Evolutionary conservation across 352 stramenopile species (phyloP).

Genomic region (Aphanomyces astaci): DNA sequence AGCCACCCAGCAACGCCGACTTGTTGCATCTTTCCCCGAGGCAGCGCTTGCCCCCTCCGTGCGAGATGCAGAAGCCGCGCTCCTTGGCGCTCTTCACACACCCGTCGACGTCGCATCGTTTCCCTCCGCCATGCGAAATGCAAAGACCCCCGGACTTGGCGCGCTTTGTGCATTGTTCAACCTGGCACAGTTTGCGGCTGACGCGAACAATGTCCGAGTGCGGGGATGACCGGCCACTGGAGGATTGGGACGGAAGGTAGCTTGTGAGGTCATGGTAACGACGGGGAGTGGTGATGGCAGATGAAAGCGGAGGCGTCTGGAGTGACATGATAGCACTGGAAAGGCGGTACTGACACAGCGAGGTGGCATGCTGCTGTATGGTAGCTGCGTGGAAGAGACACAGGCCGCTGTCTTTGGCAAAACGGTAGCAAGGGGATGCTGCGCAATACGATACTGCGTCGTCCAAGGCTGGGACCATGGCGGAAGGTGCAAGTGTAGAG

Average conservation of each 20-base stretch:
- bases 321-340: too few relatives aligned
- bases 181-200: slow-evolving; percentile 39
- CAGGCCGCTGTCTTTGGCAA: slow-evolving; percentile 5
- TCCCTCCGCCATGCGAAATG: slow-evolving; percentile 72
- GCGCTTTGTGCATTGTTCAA: slow-evolving; percentile 58
- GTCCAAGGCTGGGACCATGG: background rate
- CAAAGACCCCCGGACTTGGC: slow-evolving; percentile 75
- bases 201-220: background rate
- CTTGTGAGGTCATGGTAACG: background rate
- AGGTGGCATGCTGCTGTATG: background rate
- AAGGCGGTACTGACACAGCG: background rate
- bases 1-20: slow-evolving; percentile 69
- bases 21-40: slow-evolving; percentile 65
- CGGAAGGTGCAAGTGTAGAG: background rate
- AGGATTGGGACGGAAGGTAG: background rate
- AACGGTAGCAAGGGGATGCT: background rate
- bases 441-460: background rate
- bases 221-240: background rate
- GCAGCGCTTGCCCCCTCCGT: slow-evolving; percentile 71
- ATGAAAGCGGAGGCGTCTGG: background rate
- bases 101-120: slow-evolving; percentile 55
- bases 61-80: slow-evolving; percentile 57
- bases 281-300: too few relatives aligned
- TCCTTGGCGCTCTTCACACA: slow-evolving; percentile 82
- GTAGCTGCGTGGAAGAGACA: background rate